Base-by-base conservation (phyloP, 1,139 yeast genomes). In the Waltiozyma sp. region DNA sequence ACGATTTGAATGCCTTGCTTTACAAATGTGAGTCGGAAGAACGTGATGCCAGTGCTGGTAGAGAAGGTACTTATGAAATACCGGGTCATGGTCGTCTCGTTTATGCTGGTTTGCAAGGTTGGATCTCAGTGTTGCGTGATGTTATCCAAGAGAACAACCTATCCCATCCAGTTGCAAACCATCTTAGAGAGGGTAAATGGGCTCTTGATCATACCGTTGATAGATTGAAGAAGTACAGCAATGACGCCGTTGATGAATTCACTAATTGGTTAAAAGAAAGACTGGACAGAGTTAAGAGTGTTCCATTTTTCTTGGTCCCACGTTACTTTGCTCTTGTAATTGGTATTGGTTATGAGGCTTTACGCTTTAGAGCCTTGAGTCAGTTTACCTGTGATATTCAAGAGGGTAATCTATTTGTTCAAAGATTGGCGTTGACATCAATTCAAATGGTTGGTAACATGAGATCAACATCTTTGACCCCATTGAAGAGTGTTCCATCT, bases 71-170 rank as follows among this genome's bases (percentile, higher is more conserved):
- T 0, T 91, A 91, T 61, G 60, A 64, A 43, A 70, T 91, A 41
- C 96, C 97, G 0, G 68, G 71, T 33, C 67, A 73, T 60, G 97
- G 96, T 0, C 64, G 66, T 15, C 67, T 89, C 41, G 81, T 79
- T 0, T 91, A 87, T 61, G 89, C 95, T 38, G 98, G 98, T 13
- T 66, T 91, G 26, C 94, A 86, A 63, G 98, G 98, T 4, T 91
- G 96, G 95, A 75, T 80, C 40, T 70, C 87, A 0, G 80, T 80
- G 0, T 63, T 89, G 49, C 71, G 75, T 46, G 64, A 69, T 26
- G 74, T 88, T 10, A 77, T 87, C 34, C 69, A 73, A 61, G 66
- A 70, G 39, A 91, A 91, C 57, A 77, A 88, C 53, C 70, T 91
- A 42, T 94, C 91, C 0, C 94, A 86, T 60, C 85, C 96, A 1